Evolutionary conservation across 768 basidiomycete species (phyloP).

Genomic region (Trametes cubensis): DNA sequence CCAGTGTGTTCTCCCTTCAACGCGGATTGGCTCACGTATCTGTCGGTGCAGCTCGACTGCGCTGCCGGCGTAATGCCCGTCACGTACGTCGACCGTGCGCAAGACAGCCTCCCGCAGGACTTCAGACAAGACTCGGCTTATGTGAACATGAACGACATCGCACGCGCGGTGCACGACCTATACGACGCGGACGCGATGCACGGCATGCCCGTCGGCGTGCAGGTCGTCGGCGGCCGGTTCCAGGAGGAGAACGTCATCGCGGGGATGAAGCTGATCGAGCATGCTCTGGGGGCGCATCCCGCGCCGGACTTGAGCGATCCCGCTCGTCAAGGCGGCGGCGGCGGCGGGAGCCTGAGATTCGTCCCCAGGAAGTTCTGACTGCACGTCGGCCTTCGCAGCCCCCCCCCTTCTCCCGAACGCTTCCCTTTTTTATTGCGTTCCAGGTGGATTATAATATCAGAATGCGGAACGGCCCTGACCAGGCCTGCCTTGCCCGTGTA

Average conservation of each 20-base stretch:
- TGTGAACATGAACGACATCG: slow-evolving; percentile 39
- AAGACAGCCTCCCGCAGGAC: slow-evolving; percentile 36
- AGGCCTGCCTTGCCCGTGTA: too few species aligned
- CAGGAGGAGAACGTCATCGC: slow-evolving; percentile 53
- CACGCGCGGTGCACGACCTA: slow-evolving; percentile 43
- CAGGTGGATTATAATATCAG: not conserved
- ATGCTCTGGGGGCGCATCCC: slow-evolving; percentile 18
- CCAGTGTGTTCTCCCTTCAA: not conserved
- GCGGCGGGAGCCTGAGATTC: slow-evolving; percentile 10
- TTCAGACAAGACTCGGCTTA: slow-evolving; percentile 30
- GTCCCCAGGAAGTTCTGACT: slow-evolving; percentile 11
- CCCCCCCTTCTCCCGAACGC: too few species aligned
- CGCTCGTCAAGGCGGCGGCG: too few species aligned
- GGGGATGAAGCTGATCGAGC: slow-evolving; percentile 46
- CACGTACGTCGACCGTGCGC: slow-evolving; percentile 37
- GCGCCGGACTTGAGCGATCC: too few species aligned
- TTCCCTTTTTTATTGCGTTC: not conserved
- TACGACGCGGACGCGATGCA: slow-evolving; percentile 47
- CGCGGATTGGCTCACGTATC: not conserved
- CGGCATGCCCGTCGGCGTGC: slow-evolving; percentile 49
- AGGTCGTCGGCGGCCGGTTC: slow-evolving; percentile 45
- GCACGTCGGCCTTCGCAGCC: not conserved
- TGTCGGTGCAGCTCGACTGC: slow-evolving; percentile 43
- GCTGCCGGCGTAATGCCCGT: slow-evolving; percentile 50
- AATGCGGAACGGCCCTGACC: not conserved